These are phyloP conservation scores for Dryas octopetala DNA, from an alignment of 306 rosid species.

Conservation along the genomic window DNA sequence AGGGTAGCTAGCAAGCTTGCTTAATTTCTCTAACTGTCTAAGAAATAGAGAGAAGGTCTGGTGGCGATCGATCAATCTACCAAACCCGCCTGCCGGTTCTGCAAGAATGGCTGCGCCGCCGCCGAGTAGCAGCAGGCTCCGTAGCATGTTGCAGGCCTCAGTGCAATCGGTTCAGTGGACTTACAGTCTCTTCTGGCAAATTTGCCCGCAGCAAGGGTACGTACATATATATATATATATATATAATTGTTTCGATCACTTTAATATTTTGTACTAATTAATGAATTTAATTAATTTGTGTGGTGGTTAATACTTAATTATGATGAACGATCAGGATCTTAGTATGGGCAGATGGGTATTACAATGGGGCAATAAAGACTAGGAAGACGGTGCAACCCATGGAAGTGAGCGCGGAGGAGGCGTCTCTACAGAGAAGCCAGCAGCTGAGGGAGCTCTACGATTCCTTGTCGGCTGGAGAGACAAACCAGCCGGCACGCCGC, in stretches of 20 bases:
- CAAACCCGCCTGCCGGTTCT: too few species aligned
- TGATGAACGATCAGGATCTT: constrained; percentile 47
- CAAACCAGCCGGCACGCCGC: constrained; percentile 68
- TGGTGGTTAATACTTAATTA: not conserved
- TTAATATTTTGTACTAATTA: too few species aligned
- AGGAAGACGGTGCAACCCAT: constrained; percentile 86
- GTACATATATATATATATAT: not conserved
- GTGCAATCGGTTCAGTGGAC: constrained; percentile 99
- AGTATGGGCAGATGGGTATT: constrained; percentile 91
- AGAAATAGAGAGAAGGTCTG: constrained; percentile 7
- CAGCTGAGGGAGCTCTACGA: constrained; percentile 92
- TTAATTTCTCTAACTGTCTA: not conserved
- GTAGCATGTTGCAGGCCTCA: constrained; percentile 71
- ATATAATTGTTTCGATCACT: too few species aligned
- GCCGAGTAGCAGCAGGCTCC: constrained; percentile 47
- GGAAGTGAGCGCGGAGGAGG: constrained; percentile 83
- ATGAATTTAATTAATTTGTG: not conserved
- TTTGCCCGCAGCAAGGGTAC: constrained; percentile 83
- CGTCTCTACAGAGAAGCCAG: constrained; percentile 82
- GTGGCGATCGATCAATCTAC: not conserved
- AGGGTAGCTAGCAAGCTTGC: not conserved
- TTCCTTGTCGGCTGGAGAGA: constrained; percentile 72
- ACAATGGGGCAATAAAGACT: constrained; percentile 96
- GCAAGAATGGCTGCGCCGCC: constrained; percentile 54
- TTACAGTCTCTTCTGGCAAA: constrained; percentile 91